Evolutionary conservation across 208 protist species (phyloP), one percentile per base, ranked within the genome.

Genomic region (Crithidia bombi): DNA sequence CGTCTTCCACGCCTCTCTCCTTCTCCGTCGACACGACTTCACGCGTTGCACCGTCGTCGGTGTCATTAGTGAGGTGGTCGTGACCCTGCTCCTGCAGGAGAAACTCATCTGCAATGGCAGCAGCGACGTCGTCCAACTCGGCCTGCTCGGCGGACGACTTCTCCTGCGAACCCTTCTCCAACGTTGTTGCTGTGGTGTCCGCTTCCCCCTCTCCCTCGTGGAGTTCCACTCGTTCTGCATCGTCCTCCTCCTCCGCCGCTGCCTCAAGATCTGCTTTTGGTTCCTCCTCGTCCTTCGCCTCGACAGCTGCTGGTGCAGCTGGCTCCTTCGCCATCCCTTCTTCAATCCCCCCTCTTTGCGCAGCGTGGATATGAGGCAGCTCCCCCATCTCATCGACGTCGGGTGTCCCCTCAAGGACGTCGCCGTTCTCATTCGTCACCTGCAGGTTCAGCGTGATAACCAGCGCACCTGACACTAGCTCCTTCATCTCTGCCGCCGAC

Each of bases 401-500:
- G 54, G 50, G 19, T 14, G 23, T 26, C 38, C 19, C 61, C 23
- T 47, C 58, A 51, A 33, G 55, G 30, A 55, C 39, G 10, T 80
- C 43, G 36, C 41, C 46, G 7, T 69, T 41, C 3, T 52, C 54
- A 41, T 62, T 44, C 21, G 77, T 69, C 14, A 81, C 69, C 56
- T 77, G 81, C 25, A 84, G 52, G 33, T 65, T 54, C 68, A 86
- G 41, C 14, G 70, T 74, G 28, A 89, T 51, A 14, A 80, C 44
- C 52, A 76, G 43, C 21, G 70, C 55, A 1, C 56, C 54, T 0
- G 70, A 69, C 28, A 76, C 46, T 4, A 65, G 55, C 44, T 35
- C 14, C 61, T 51, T 65, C 41, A 69, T 50, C 21, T 66, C 65
- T 44, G 33, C 57, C 21, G 39, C 66, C 1, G 66, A 56, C 11